These are phyloP conservation scores for Meira nashicola DNA, from an alignment of 1,284 basidiomycete genomes.

Conservation along the genomic window DNA sequence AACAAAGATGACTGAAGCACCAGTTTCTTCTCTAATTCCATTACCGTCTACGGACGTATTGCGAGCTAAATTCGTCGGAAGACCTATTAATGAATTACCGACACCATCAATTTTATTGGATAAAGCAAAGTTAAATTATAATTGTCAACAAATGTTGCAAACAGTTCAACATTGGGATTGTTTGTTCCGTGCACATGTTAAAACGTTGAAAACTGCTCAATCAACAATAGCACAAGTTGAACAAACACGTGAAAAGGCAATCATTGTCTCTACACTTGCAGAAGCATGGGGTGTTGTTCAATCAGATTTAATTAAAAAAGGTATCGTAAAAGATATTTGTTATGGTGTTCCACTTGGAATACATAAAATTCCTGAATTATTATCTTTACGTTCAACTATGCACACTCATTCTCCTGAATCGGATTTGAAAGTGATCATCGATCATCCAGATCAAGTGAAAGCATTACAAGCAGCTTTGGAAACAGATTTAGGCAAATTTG, in stretches of 20 bases:
- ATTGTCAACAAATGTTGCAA: conserved; percentile 68
- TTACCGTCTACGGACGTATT: too few relatives aligned
- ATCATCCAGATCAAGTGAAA: conserved; percentile 68
- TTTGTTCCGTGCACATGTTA: conserved; percentile 73
- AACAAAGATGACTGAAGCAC: too few relatives aligned
- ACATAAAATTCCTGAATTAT: conserved; percentile 70
- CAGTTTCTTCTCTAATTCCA: too few relatives aligned
- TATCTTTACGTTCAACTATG: conserved; percentile 58
- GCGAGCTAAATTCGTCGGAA: conserved; percentile 55
- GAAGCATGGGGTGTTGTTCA: conserved; percentile 71
- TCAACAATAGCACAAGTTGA: conserved; percentile 40
- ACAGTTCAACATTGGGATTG: conserved; percentile 63
- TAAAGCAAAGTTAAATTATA: conserved; percentile 64
- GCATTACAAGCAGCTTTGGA: conserved; percentile 60
- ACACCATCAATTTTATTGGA: conserved; percentile 77
- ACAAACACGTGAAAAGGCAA: conserved; percentile 66
- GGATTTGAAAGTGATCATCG: conserved; percentile 67
- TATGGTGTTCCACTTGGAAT: conserved; percentile 69
- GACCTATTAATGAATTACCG: conserved; percentile 61
- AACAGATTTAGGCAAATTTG: conserved; percentile 53
- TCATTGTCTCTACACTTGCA: conserved; percentile 73
- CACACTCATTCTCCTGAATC: neutral
- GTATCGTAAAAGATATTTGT: conserved; percentile 70
- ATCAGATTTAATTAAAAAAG: conserved; percentile 67
- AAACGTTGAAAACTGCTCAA: conserved; percentile 68